phyloP scores from a whole-genome alignment of 2,329 filamentous ascomycete genomes.

The Colletotrichum paranaense region DNA sequence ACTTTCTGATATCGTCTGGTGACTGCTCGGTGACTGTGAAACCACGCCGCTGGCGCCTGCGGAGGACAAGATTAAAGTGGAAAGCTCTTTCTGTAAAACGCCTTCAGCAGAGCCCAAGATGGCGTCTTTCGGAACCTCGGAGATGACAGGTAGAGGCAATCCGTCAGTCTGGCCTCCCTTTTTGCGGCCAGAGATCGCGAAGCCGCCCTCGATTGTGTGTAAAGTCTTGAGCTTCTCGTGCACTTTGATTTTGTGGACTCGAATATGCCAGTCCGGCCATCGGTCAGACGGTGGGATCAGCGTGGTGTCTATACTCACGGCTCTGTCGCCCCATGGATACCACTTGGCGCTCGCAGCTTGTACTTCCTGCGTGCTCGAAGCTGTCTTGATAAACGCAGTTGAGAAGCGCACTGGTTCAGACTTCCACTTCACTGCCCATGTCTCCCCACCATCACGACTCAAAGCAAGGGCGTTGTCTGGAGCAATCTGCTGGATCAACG shows the following conservation, averaged over 20 bases:
- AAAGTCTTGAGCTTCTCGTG: neutral
- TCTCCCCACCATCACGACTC: conserved; percentile 45
- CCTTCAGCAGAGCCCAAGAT: conserved; percentile 1
- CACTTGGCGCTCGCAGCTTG: conserved; percentile 28
- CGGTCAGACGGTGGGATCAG: conserved; percentile 43
- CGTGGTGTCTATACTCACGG: conserved; percentile 41
- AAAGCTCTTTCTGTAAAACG: neutral
- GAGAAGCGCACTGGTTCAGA: conserved; percentile 36
- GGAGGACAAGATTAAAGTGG: conserved; percentile 21
- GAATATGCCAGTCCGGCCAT: conserved; percentile 49
- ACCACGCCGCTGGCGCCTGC: neutral
- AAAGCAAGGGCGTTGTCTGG: conserved; percentile 46
- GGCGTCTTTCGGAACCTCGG: neutral
- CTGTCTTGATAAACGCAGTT: neutral
- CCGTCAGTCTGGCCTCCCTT: neutral
- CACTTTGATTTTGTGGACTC: conserved; percentile 39
- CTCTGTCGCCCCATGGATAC: conserved; percentile 43
- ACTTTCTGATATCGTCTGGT: neutral
- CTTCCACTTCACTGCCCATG: conserved; percentile 45
- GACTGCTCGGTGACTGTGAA: neutral
- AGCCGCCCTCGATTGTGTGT: conserved; percentile 39
- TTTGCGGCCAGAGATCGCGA: conserved; percentile 36
- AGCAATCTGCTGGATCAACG: conserved; percentile 46
- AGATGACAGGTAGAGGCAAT: conserved; percentile 2
- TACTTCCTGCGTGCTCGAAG: conserved; percentile 1